phyloP scores from a whole-genome alignment of 306 rosid species.

The Fagus crenata region DNA sequence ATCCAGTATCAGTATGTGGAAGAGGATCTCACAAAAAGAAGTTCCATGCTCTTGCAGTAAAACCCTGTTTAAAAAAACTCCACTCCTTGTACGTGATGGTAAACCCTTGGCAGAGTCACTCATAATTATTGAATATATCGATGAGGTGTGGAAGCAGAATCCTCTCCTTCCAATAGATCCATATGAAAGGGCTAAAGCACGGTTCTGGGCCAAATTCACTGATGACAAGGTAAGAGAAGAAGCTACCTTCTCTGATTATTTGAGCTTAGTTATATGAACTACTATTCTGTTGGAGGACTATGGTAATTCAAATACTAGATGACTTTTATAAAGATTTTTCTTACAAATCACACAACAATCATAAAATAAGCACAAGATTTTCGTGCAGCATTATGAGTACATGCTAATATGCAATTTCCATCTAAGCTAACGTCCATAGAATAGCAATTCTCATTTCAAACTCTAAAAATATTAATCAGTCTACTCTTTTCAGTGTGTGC shows the following conservation, averaged over 20 bases:
- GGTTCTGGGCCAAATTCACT: constrained; percentile 47
- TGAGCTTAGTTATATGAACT: background rate
- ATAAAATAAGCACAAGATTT: too few relatives aligned
- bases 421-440: background rate
- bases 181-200: constrained; percentile 42
- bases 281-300: background rate
- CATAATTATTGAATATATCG: constrained; percentile 45
- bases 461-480: background rate
- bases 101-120: constrained; percentile 49
- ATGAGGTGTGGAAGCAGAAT: constrained; percentile 46
- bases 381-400: too few relatives aligned
- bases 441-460: background rate
- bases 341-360: background rate
- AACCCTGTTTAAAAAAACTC: constrained; percentile 47
- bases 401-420: too few relatives aligned
- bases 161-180: constrained; percentile 48
- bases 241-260: background rate
- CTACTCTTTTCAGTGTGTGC: constrained; percentile 34
- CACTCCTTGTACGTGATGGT: constrained; percentile 47
- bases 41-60: constrained; percentile 41
- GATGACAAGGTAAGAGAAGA: constrained; percentile 42
- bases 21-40: constrained; percentile 43
- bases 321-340: background rate
- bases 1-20: constrained; percentile 38
- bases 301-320: too few relatives aligned